Evolutionary conservation across 2,329 filamentous ascomycete genomes (phyloP).

Genomic region (Fusarium avenaceum): DNA sequence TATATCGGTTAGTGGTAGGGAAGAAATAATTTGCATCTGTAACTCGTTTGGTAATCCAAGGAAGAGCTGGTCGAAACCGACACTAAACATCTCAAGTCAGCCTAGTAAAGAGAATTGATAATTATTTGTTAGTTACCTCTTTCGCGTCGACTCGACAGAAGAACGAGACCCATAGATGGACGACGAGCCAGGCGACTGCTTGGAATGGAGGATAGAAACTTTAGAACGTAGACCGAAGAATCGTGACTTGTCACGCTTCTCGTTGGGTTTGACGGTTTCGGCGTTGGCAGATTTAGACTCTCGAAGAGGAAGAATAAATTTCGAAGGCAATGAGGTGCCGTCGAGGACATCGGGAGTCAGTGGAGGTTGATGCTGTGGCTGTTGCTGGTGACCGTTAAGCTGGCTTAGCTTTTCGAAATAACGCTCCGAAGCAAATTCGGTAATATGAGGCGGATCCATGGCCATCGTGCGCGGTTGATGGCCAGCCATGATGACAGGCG

Average conservation of each 20-base stretch:
- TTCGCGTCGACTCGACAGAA: slow-evolving; percentile 50
- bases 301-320: slow-evolving; percentile 65
- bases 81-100: slow-evolving; percentile 26
- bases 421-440: slow-evolving; percentile 75
- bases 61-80: slow-evolving; percentile 69
- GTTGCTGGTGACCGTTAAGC: slow-evolving; percentile 63
- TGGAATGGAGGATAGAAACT: slow-evolving; percentile 54
- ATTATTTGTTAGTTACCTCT: slow-evolving; percentile 50
- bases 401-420: slow-evolving; percentile 74
- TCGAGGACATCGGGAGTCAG: slow-evolving; percentile 37
- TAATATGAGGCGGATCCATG: slow-evolving; percentile 74
- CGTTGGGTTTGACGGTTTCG: slow-evolving; percentile 49
- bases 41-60: slow-evolving; percentile 71
- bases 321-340: slow-evolving; percentile 52
- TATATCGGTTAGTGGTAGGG: slow-evolving; percentile 71
- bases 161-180: slow-evolving; percentile 31
- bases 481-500: slow-evolving; percentile 52
- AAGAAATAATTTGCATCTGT: slow-evolving; percentile 72
- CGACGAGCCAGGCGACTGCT: slow-evolving; percentile 45
- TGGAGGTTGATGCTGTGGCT: slow-evolving; percentile 57
- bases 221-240: slow-evolving; percentile 60
- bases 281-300: slow-evolving; percentile 54
- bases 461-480: slow-evolving; percentile 50
- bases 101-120: background rate
- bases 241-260: slow-evolving; percentile 59